A percentile compares a stretch with the other conserved stretches of the same genome.
phyloP scores from a whole-genome alignment of 352 stramenopile species.

The Phytophthora pluvialis region DNA sequence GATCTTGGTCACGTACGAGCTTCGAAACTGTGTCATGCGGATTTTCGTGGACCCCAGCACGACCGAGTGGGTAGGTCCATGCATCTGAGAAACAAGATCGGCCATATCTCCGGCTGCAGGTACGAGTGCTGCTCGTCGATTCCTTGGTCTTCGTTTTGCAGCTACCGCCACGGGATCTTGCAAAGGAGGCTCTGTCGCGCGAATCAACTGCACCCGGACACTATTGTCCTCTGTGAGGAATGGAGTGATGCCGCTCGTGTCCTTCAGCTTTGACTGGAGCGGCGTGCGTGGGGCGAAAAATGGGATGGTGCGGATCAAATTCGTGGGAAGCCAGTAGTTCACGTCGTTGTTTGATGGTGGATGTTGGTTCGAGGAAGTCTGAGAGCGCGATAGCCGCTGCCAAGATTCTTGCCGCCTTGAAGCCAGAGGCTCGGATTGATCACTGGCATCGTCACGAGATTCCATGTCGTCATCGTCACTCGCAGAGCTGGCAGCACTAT shows the following conservation, averaged over 20 bases:
- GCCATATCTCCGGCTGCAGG: slow-evolving; percentile 33
- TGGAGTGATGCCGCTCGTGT: slow-evolving; percentile 70
- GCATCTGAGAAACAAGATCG: slow-evolving; percentile 50
- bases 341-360: slow-evolving; percentile 23
- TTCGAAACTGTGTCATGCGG: slow-evolving; percentile 81
- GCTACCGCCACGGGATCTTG: slow-evolving; percentile 49
- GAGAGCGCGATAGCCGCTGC: slow-evolving; percentile 11
- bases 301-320: slow-evolving; percentile 78
- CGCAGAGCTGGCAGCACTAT: slow-evolving; percentile 35
- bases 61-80: slow-evolving; percentile 47
- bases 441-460: slow-evolving; percentile 8
- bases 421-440: slow-evolving; percentile 25
- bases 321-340: slow-evolving; percentile 81
- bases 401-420: slow-evolving; percentile 6
- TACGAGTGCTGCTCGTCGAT: slow-evolving; percentile 49
- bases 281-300: slow-evolving; percentile 81
- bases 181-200: slow-evolving; percentile 73
- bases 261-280: slow-evolving; percentile 76
- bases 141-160: slow-evolving; percentile 37
- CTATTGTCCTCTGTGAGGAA: slow-evolving; percentile 78
- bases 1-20: slow-evolving; percentile 84
- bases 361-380: not conserved
- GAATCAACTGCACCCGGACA: slow-evolving; percentile 79
- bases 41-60: slow-evolving; percentile 78
- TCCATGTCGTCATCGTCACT: slow-evolving; percentile 45